A percentile compares a stretch with the other conserved stretches of the same genome.
These are phyloP conservation scores for Sporopachydermia quercuum DNA, from an alignment of 805 yeast genomes.

Conservation along the genomic window DNA sequence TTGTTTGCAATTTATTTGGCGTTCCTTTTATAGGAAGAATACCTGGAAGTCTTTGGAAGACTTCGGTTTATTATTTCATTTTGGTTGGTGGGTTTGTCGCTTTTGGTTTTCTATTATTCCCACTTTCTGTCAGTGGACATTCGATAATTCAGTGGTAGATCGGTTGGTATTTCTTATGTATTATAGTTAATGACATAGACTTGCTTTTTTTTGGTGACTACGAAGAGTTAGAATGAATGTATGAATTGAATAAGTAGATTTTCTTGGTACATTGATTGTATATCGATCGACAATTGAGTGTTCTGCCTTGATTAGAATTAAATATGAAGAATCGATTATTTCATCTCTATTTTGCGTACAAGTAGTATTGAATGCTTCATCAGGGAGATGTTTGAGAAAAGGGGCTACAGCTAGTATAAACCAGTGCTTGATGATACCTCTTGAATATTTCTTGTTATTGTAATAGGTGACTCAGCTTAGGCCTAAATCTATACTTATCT, in stretches of 20 bases:
- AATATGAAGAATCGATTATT: too few species aligned
- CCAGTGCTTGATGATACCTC: too few species aligned
- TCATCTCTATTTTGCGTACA: too few species aligned
- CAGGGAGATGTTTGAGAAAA: too few species aligned
- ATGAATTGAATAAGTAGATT: neutral
- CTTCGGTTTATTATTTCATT: constrained; percentile 22
- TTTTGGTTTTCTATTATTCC: constrained; percentile 20
- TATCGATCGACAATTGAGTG: too few species aligned
- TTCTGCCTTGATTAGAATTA: too few species aligned
- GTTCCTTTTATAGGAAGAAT: constrained; percentile 31
- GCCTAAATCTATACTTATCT: too few species aligned
- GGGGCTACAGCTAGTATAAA: too few species aligned
- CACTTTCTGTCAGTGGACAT: constrained; percentile 14
- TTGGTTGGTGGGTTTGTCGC: constrained; percentile 27
- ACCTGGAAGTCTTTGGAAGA: constrained; percentile 15
- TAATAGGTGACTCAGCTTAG: too few species aligned
- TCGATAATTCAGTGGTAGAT: constrained; percentile 6
- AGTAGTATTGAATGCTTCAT: too few species aligned
- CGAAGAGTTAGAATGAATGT: neutral
- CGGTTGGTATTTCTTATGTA: constrained; percentile 2
- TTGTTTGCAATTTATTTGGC: constrained; percentile 57
- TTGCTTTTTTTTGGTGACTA: neutral
- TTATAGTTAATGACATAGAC: neutral
- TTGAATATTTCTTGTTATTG: too few species aligned
- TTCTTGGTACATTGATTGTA: constrained; percentile 5